A percentile compares a stretch with the other conserved stretches of the same genome.
phyloP scores from a whole-genome alignment of 177 flowering plant genomes.

The Vitis hybrid region DNA sequence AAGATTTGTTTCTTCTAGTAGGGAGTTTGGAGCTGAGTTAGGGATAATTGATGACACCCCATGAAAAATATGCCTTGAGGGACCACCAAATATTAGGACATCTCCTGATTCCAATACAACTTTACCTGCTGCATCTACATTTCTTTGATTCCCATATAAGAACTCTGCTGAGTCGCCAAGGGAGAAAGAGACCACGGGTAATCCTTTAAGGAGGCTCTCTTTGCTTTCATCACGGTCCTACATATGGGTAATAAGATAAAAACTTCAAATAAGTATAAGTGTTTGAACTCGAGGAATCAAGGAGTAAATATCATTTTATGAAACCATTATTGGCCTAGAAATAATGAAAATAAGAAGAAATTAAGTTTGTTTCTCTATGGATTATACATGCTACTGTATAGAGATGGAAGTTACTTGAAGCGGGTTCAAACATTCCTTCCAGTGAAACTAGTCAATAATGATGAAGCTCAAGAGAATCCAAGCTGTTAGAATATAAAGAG shows the following conservation, averaged over 20 bases:
- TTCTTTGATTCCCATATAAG: slow-evolving; percentile 52
- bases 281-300: not conserved
- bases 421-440: too few relatives aligned
- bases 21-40: slow-evolving; percentile 44
- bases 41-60: slow-evolving; percentile 53
- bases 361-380: too few relatives aligned
- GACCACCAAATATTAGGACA: slow-evolving; percentile 79
- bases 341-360: too few relatives aligned
- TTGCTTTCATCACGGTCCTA: slow-evolving; percentile 62
- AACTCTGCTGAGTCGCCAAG: slow-evolving; percentile 78
- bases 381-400: too few relatives aligned
- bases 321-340: too few relatives aligned
- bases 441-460: too few relatives aligned
- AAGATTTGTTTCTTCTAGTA: slow-evolving; percentile 44
- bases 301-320: not conserved
- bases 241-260: not conserved
- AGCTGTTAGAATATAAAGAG: too few relatives aligned
- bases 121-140: slow-evolving; percentile 43
- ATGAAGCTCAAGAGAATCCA: too few relatives aligned
- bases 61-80: slow-evolving; percentile 61
- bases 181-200: slow-evolving; percentile 80
- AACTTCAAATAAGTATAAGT: not conserved
- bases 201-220: slow-evolving; percentile 40
- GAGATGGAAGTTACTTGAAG: too few relatives aligned
- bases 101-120: slow-evolving; percentile 71